Base-by-base conservation (phyloP, 495 filamentous ascomycete genomes). In the Penicillium canescens region DNA sequence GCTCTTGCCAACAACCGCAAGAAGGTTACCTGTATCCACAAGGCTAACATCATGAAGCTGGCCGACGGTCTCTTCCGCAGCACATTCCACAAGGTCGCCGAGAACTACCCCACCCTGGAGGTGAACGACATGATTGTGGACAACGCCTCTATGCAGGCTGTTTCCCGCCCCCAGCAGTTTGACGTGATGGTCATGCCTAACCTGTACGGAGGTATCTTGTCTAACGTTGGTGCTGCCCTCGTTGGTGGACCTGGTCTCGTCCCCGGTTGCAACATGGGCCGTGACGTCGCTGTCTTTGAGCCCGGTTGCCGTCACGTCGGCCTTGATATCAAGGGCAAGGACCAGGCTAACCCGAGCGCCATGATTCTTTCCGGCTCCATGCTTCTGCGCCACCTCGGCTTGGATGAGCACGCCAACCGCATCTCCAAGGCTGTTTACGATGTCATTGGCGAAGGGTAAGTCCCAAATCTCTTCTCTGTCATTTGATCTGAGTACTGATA, bases 161-260 rank as follows among this genome's bases (percentile, higher is more conserved):
- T 98, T 50, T 92, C 90, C 46, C 79, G 82, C 48, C 94, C 94
- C 54, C 94, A 98, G 79, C 94, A 98, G 76, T 98, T 98, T 67
- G 95, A 98, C 72, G 94, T 98, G 59, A 90, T 98, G 90, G 94
- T 98, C 69, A 98, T 98, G 94, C 94, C 94, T 52, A 98, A 98
- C 78, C 78, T 98, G 67, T 98, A 98, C 79, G 94, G 94, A 72
- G 95, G 95, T 60, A 98, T 98, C 65, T 79, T 98, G 53, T 98
- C 95, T 74, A 98, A 98, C 82, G 93, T 98, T 62, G 95, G 91
- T 64, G 94, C 94, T 65, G 94, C 94, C 52, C 88, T 98, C n/a
- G 94, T 98, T 63, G 94, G 94, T 70, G 94, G 94, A 39, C 94
- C 94, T 23, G 94, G 94, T 76, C 87, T 98, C 50, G 93, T 98